phyloP scores from a whole-genome alignment of 2,329 filamentous ascomycete genomes.

The Lasiodiplodia sp. region DNA sequence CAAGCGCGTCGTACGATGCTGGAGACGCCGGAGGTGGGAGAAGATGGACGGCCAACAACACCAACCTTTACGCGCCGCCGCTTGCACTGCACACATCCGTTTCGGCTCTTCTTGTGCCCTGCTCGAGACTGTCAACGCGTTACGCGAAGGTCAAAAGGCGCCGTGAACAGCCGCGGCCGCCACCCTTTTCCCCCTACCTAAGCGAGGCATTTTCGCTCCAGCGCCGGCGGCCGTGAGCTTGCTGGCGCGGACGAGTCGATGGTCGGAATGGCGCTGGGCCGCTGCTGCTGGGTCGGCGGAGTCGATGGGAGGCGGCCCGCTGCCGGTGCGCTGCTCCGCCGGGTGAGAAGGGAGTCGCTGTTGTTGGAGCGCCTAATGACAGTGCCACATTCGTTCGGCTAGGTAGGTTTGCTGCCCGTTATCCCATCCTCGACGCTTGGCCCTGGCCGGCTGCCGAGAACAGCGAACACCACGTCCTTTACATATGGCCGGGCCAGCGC shows the following conservation, averaged over 20 bases:
- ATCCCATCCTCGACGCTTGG: slow-evolving; percentile 28
- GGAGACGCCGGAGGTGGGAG: neutral
- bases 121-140: slow-evolving; percentile 24
- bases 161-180: slow-evolving; percentile 28
- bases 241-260: slow-evolving; percentile 9
- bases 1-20: slow-evolving; percentile 12
- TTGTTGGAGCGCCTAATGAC: slow-evolving; percentile 22
- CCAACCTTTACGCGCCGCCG: slow-evolving; percentile 30
- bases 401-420: slow-evolving; percentile 21
- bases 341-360: slow-evolving; percentile 22
- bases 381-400: slow-evolving; percentile 25
- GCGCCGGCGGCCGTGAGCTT: neutral
- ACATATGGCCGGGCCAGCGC: neutral
- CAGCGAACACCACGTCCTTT: slow-evolving; percentile 1
- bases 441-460: slow-evolving; percentile 28
- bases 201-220: slow-evolving; percentile 29
- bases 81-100: slow-evolving; percentile 32
- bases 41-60: slow-evolving; percentile 2
- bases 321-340: slow-evolving; percentile 24
- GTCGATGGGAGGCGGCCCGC: slow-evolving; percentile 23
- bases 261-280: slow-evolving; percentile 9
- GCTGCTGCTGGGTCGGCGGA: slow-evolving; percentile 13
- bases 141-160: slow-evolving; percentile 19
- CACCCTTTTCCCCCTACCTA: slow-evolving; percentile 29
- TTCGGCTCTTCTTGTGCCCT: slow-evolving; percentile 32